Percentiles rank a stretch among this genome's conserved stretches.
These are phyloP conservation scores for Pythium plurisporium DNA, from an alignment of 352 stramenopile species.

Conservation along the genomic window DNA sequence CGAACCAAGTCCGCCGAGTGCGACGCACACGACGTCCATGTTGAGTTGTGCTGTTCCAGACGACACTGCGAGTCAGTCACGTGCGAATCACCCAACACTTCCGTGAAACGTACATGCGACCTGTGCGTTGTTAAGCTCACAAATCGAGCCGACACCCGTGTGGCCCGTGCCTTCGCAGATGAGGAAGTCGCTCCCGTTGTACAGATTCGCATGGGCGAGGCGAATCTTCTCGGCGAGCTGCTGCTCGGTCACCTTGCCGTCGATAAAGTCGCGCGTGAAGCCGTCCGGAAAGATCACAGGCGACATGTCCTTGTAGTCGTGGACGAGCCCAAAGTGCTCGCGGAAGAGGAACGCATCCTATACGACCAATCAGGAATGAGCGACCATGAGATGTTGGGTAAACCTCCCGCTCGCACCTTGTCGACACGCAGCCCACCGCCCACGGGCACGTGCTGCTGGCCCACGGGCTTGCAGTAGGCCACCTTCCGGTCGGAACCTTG, in stretches of 20 bases:
- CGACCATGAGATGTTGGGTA: not conserved
- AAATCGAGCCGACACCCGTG: constrained; percentile 89
- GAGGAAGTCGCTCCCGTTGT: constrained; percentile 87
- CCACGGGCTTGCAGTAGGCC: constrained; percentile 95
- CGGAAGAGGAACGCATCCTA: constrained; percentile 94
- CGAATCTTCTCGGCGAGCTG: constrained; percentile 81
- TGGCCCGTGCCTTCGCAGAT: constrained; percentile 94
- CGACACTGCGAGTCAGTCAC: not conserved
- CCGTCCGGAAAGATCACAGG: constrained; percentile 96
- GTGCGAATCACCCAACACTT: not conserved
- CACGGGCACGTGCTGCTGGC: constrained; percentile 90
- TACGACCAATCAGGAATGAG: not conserved
- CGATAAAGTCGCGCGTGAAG: constrained; percentile 96
- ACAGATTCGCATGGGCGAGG: constrained; percentile 74
- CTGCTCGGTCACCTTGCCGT: constrained; percentile 90
- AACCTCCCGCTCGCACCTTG: constrained; percentile 46
- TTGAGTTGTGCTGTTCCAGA: constrained; percentile 51
- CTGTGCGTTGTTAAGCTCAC: constrained; percentile 88
- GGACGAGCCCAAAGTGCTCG: constrained; percentile 95
- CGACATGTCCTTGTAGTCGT: constrained; percentile 96
- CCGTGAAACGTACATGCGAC: constrained; percentile 51
- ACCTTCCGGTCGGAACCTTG: constrained; percentile 50
- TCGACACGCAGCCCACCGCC: constrained; percentile 82
- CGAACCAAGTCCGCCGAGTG: constrained; percentile 70
- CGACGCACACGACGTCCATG: constrained; percentile 80